Percentiles rank a stretch among this genome's conserved stretches.
These are phyloP conservation scores for Ophiostoma perfectum DNA, from an alignment of 2,329 filamentous ascomycete genomes.

Conservation along the genomic window DNA sequence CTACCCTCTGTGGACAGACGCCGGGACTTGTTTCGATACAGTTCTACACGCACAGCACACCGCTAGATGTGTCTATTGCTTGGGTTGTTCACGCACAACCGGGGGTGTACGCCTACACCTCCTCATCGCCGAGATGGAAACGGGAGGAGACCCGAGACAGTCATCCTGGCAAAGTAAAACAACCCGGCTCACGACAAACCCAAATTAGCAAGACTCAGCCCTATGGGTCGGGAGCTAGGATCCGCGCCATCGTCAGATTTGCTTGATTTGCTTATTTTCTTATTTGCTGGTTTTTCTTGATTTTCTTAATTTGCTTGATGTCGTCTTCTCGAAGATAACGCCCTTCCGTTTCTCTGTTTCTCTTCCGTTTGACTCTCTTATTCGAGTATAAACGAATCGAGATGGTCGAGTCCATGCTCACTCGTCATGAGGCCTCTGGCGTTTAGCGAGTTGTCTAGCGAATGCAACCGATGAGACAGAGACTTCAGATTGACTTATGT, in stretches of 20 bases:
- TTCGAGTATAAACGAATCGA: not conserved
- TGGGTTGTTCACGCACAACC: too few relatives aligned
- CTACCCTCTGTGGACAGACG: not conserved
- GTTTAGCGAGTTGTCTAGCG: conserved; percentile 1
- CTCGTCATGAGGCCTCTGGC: not conserved
- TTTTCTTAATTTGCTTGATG: too few relatives aligned
- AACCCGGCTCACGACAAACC: not conserved
- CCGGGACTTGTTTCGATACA: not conserved
- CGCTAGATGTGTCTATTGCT: not conserved
- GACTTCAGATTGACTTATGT: not conserved
- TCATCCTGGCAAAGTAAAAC: not conserved
- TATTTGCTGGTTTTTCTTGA: too few relatives aligned
- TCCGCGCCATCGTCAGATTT: conserved; percentile 1
- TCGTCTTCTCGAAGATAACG: not conserved
- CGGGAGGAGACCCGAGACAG: not conserved
- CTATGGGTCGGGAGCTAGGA: not conserved
- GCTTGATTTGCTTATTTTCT: not conserved
- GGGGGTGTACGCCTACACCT: not conserved
- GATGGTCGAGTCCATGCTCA: not conserved
- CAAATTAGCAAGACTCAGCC: not conserved
- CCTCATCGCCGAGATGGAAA: not conserved
- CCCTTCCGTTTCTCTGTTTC: not conserved
- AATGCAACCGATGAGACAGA: conserved; percentile 1
- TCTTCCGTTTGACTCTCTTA: not conserved
- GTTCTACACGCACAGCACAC: not conserved